A percentile compares a stretch with the other conserved stretches of the same genome.
These are phyloP conservation scores for Colletotrichum tabaci DNA, from an alignment of 2,329 filamentous ascomycete genomes.

Conservation along the genomic window DNA sequence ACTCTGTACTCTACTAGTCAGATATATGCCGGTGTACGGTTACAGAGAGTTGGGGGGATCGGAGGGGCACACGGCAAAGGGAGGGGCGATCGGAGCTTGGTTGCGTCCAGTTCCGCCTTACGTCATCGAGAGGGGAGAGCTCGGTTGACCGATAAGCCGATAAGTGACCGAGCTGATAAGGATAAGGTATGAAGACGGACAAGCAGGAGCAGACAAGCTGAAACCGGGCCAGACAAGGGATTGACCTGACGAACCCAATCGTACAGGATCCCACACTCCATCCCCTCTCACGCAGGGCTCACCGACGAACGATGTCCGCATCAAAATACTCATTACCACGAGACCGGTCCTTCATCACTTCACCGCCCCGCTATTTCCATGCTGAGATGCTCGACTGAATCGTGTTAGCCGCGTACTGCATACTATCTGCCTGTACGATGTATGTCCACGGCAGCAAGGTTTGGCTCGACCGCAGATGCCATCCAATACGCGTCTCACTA, in stretches of 20 bases:
- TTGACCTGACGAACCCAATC: constrained; percentile 2
- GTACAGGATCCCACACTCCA: neutral
- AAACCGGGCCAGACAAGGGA: constrained; percentile 35
- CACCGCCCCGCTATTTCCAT: neutral
- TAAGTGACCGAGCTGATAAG: constrained; percentile 12
- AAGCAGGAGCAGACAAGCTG: constrained; percentile 1
- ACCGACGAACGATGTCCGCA: constrained; percentile 5
- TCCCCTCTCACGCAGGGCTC: constrained; percentile 13
- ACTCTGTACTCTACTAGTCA: too few species aligned
- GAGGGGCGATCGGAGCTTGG: constrained; percentile 30
- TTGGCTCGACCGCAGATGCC: neutral
- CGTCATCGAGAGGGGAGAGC: constrained; percentile 17
- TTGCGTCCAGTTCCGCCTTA: neutral
- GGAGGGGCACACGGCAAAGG: constrained; percentile 23
- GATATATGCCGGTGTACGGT: too few species aligned
- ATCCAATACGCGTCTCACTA: neutral
- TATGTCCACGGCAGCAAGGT: neutral
- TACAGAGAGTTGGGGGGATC: constrained; percentile 4
- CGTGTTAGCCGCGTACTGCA: too few species aligned
- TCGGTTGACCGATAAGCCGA: neutral
- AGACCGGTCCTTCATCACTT: neutral
- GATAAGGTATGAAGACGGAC: constrained; percentile 25
- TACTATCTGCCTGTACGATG: neutral
- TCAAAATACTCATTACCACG: neutral
- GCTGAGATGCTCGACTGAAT: neutral